Conservation (phyloP, 106 monocot species). For the Dendrobium huoshanense region DNA sequence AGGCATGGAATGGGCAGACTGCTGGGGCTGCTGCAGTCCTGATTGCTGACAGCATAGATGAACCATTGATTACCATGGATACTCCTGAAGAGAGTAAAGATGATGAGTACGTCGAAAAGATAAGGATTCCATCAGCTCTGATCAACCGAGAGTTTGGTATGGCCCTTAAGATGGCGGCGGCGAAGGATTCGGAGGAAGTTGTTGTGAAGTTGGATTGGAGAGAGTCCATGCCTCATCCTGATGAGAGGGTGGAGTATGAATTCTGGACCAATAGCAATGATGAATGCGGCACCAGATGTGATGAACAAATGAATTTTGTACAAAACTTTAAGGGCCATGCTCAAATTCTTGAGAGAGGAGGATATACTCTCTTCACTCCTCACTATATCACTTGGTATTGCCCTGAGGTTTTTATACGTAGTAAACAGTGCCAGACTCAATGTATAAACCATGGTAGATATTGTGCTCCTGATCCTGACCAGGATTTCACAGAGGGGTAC, state of each 20-base stretch:
- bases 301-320: conserved; percentile 64
- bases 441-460: conserved; percentile 92
- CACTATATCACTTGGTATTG: conserved; percentile 97
- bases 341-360: conserved; percentile 70
- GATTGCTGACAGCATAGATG: conserved; percentile 47
- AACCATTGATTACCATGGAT: conserved; percentile 70
- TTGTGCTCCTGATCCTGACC: conserved; percentile 88
- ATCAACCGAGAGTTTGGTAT: conserved; percentile 44
- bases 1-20: conserved; percentile 72
- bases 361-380: conserved; percentile 73
- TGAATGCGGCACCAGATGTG: conserved; percentile 53
- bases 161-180: conserved; percentile 35
- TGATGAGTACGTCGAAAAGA: conserved; percentile 38
- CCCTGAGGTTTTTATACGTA: conserved; percentile 47
- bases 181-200: conserved; percentile 31
- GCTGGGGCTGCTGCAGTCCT: conserved; percentile 62
- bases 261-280: conserved; percentile 80
- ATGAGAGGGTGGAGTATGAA: conserved; percentile 66
- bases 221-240: conserved; percentile 73
- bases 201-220: conserved; percentile 62
- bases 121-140: conserved; percentile 54
- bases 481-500: conserved; percentile 66
- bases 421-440: conserved; percentile 71
- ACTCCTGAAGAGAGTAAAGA: conserved; percentile 43
- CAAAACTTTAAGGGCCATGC: conserved; percentile 79